phyloP scores from a whole-genome alignment of 345 rosid species.

The Lepidium sativum region DNA sequence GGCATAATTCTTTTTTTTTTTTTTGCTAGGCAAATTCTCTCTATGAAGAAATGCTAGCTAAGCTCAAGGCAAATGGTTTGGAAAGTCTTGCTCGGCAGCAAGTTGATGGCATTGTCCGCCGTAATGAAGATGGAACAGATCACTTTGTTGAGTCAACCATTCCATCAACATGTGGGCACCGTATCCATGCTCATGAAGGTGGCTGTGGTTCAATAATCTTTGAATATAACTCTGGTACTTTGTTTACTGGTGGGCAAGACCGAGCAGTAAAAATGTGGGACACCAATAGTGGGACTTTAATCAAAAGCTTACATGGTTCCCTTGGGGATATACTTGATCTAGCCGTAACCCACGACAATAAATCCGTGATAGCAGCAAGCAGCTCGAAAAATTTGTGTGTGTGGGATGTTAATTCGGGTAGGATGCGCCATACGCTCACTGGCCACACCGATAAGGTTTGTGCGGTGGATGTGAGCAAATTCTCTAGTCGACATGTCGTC shows the following conservation, averaged over 20 bases:
- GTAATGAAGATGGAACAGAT: slow-evolving; percentile 89
- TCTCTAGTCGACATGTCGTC: slow-evolving; percentile 74
- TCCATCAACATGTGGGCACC: slow-evolving; percentile 70
- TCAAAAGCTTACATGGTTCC: slow-evolving; percentile 62
- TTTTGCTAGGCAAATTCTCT: slow-evolving; percentile 72
- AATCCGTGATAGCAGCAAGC: slow-evolving; percentile 84
- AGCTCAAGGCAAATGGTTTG: slow-evolving; percentile 79
- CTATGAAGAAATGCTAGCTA: slow-evolving; percentile 83
- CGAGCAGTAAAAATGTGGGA: slow-evolving; percentile 88
- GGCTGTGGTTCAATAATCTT: slow-evolving; percentile 81
- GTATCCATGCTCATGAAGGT: slow-evolving; percentile 86
- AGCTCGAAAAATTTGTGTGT: slow-evolving; percentile 89
- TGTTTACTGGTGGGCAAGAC: slow-evolving; percentile 88
- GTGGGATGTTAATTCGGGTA: slow-evolving; percentile 81
- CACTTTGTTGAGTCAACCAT: slow-evolving; percentile 58
- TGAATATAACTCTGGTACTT: slow-evolving; percentile 64
- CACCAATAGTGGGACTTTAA: slow-evolving; percentile 55
- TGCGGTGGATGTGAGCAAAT: slow-evolving; percentile 87
- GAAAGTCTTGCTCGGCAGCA: slow-evolving; percentile 85
- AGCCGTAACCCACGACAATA: slow-evolving; percentile 67
- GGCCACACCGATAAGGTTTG: slow-evolving; percentile 88
- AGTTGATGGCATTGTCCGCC: slow-evolving; percentile 93
- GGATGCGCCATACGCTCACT: slow-evolving; percentile 77
- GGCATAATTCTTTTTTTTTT: background rate
- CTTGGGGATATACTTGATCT: slow-evolving; percentile 93